These are phyloP conservation scores for Kodamaea leandrae DNA, from an alignment of 805 yeast species.

Conservation along the genomic window DNA sequence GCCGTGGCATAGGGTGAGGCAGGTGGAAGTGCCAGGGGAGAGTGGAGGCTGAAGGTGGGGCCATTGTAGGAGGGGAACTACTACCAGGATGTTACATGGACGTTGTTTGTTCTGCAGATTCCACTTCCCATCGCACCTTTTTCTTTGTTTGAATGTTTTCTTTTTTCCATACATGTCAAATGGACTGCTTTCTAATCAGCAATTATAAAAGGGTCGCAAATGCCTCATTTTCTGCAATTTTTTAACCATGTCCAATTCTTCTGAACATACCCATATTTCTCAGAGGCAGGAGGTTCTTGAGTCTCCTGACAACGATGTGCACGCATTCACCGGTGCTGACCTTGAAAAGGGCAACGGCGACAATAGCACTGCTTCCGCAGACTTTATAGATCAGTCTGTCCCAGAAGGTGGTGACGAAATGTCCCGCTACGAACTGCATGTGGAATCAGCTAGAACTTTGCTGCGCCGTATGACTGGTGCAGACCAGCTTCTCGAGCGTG, in stretches of 20 bases:
- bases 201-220: background rate
- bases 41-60: background rate
- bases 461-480: slow-evolving; percentile 21
- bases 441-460: slow-evolving; percentile 20
- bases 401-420: slow-evolving; percentile 22
- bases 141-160: background rate
- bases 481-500: slow-evolving; percentile 19
- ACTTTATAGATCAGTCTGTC: slow-evolving; percentile 7
- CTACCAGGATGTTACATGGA: background rate
- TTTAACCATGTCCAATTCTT: background rate
- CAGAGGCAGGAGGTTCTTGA: background rate
- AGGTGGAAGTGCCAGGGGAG: too few species aligned
- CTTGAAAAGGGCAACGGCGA: slow-evolving; percentile 7
- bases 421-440: slow-evolving; percentile 23
- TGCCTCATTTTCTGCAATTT: background rate
- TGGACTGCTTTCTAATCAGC: background rate
- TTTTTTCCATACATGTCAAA: background rate
- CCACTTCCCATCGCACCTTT: background rate
- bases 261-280: background rate
- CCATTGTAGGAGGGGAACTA: background rate
- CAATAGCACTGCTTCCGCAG: background rate
- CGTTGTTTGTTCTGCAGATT: background rate
- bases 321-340: slow-evolving; percentile 13
- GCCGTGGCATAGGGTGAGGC: background rate
- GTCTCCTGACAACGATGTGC: slow-evolving; percentile 10